Evolutionary conservation across 1,284 basidiomycete genomes (phyloP), one percentile per base, ranked within the genome.

Genomic region (Leccinum olivaceoglutinosum): DNA sequence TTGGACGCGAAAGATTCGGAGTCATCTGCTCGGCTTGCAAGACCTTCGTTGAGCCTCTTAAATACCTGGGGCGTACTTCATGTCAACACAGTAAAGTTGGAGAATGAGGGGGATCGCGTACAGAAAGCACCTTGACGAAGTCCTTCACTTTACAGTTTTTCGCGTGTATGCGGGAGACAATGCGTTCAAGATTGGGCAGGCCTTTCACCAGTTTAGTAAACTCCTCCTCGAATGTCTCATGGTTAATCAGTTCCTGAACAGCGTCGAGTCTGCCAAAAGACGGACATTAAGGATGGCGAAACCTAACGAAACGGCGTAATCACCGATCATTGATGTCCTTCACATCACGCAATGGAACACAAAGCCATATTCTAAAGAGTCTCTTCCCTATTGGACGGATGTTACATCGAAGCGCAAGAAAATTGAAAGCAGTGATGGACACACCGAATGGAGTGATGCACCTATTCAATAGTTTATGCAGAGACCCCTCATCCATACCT

Each of bases 321-420:
- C 70, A 92, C 92, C 94, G 83, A 59, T 91, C 88, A 71, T 95
- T 94, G 76, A 98, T 98, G 49, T 92, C 91, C 14, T 82, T 74
- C 32, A 87, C 85, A 54, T 92, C 85, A 51, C 88, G 85, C 64
- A 98, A 78, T 12, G 96, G 96, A 80, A 90, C 89, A 65, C 93
- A 96, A 8, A 98, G 80, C 96, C 95, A 98, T 65, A 96, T 90
- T 57, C 93, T 86, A 82, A 98, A 97, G 36, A 98, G 81, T 49
- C 94, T 85, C 74, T 97, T 97, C 41, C 93, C 92, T 92, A 59
- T 14, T 63, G 29, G 32, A 16, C 39, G 60, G 53, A 62, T 51
- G 60, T 70, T 53, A 70, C 51, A 55, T 65, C 53, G 49, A 66
- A 64, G 61, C 46, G 64, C 9, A 36, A 41, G 56, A 16, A 68